Conservation (phyloP, 2,329 filamentous ascomycete species). For the Fusarium hostae region DNA sequence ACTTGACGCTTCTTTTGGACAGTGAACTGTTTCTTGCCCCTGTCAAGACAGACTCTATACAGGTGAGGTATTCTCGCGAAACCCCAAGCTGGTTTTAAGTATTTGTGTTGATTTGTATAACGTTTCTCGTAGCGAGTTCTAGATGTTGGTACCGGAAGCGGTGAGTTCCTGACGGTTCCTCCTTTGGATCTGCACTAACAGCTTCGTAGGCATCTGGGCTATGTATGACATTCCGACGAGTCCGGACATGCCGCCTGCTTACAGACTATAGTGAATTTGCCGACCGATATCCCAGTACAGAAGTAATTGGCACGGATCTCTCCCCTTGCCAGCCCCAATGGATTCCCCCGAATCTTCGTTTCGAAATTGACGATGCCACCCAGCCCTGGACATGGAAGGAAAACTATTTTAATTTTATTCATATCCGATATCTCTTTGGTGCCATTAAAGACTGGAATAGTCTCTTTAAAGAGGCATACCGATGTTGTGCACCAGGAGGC, state of each 20-base stretch:
- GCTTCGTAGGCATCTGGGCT: not conserved
- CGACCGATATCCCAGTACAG: not conserved
- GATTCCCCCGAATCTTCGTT: not conserved
- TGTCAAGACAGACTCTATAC: accelerated
- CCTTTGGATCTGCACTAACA: accelerated
- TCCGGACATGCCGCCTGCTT: accelerated
- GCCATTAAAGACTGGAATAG: not conserved
- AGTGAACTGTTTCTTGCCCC: not conserved
- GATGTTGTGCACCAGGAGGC: not conserved
- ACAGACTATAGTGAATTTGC: not conserved
- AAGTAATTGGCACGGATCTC: not conserved
- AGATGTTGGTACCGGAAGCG: conserved; percentile 4
- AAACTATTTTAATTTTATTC: not conserved
- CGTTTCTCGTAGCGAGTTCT: not conserved
- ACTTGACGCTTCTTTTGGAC: conserved; percentile 2
- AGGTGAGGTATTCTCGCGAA: accelerated
- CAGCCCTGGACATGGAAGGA: not conserved
- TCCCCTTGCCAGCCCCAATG: conserved; percentile 2
- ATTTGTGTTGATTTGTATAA: accelerated
- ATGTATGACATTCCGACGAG: not conserved
- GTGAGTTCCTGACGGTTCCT: not conserved
- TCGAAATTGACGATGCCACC: not conserved
- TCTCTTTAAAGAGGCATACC: not conserved
- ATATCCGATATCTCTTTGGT: not conserved
- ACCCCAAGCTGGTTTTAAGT: accelerated